phyloP scores from a whole-genome alignment of 441 rosid species.

The Populus hybrid region DNA sequence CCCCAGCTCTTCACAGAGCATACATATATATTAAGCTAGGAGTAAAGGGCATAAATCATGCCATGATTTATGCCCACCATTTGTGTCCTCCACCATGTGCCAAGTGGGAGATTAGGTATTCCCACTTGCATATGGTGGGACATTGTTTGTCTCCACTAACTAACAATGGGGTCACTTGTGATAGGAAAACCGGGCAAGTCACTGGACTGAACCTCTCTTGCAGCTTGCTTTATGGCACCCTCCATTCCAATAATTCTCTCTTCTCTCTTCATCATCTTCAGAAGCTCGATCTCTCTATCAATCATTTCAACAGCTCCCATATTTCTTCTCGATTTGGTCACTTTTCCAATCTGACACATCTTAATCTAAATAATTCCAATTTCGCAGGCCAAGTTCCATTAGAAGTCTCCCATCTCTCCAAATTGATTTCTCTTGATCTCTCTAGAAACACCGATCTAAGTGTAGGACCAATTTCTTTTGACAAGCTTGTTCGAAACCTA shows the following conservation, averaged over 20 bases:
- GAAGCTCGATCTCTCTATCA: constrained; percentile 13
- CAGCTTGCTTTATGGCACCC: too few relatives aligned
- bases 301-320: constrained; percentile 1
- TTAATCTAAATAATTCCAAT: background rate
- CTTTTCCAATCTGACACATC: background rate
- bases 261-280: constrained; percentile 1
- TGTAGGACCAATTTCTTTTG: background rate
- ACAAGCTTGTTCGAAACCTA: background rate
- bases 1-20: too few relatives aligned
- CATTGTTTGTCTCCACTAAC: too few relatives aligned
- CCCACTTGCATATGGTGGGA: too few relatives aligned
- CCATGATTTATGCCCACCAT: too few relatives aligned
- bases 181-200: too few relatives aligned
- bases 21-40: too few relatives aligned
- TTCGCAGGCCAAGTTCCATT: constrained; percentile 17
- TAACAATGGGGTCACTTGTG: background rate
- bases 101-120: too few relatives aligned
- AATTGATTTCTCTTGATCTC: constrained; percentile 4
- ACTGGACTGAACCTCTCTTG: too few relatives aligned
- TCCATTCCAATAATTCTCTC: background rate
- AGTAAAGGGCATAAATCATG: too few relatives aligned
- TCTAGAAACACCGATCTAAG: background rate
- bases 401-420: background rate
- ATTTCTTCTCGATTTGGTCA: background rate
- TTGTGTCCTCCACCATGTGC: too few relatives aligned